Base-by-base conservation (phyloP, 108 stramenopile genomes). In the Stephanodiscus minutulus region DNA sequence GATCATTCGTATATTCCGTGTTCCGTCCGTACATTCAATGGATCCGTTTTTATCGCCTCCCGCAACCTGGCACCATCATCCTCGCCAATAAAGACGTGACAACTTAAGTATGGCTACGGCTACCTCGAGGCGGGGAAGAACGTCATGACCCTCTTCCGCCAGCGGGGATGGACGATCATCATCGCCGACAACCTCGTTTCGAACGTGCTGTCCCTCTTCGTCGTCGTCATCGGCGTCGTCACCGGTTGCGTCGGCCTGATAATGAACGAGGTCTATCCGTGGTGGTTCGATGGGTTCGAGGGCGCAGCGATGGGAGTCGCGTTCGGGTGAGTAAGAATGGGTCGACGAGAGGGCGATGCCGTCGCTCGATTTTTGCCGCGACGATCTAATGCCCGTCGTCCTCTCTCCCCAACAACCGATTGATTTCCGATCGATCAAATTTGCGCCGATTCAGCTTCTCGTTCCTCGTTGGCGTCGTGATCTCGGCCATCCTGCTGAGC, bases 111-210 rank as follows among this genome's bases (percentile, higher is more conserved):
- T 76, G 93, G 90, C 24, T 88, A 87, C 68, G 57, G 55, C 41
- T 97, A 89, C 77, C 61, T 91, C 28, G 86, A 89, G 47, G 89
- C 91, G 20, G 93, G 92, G 11, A 61, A 74, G 46, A 83, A 85
- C 37, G 91, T 90, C 31, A 70, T 89, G 11, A 68, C 54, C 27
- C 81, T 96, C 18, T 96, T 96, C 58, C 70, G 77, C 62, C 62
- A 74, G 33, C 85, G 86, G 49, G 91, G 91, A 53, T 89, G 86
- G 84, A 72, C 79, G 12, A 72, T 77, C 13, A 77, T 89, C 55
- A 89, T 89, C 17, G 71, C 76, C 7, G 88, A 89, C 56, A 82
- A 85, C 46, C 61, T 89, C 18, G 70, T 65, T 9, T 74, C 66
- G 44, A 81, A 82, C 12, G 88, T 87, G 12, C 54, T 92, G 43